A percentile compares a stretch with the other conserved stretches of the same genome.
Conservation (phyloP, 352 stramenopile species). For the Phytophthora megakarya region DNA sequence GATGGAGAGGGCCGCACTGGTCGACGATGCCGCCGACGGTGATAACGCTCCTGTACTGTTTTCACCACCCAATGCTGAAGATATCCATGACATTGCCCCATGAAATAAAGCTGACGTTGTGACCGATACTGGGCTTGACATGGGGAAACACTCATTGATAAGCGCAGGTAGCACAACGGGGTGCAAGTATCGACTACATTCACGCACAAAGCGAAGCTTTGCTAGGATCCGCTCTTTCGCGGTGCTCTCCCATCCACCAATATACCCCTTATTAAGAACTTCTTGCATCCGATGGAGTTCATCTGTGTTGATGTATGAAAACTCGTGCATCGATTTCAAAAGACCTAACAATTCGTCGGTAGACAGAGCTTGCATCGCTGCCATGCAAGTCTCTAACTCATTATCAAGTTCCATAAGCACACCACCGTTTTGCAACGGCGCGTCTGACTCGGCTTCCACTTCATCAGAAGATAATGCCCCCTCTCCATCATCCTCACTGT, state of each 20-base stretch:
- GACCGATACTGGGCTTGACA: slow-evolving; percentile 48
- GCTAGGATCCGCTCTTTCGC: slow-evolving; percentile 68
- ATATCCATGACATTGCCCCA: slow-evolving; percentile 66
- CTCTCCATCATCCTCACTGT: slow-evolving; percentile 14
- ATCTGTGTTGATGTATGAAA: slow-evolving; percentile 81
- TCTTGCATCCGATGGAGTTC: slow-evolving; percentile 74
- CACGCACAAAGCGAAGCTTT: slow-evolving; percentile 76
- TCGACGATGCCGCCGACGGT: slow-evolving; percentile 42
- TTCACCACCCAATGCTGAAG: slow-evolving; percentile 51
- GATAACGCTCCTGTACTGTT: slow-evolving; percentile 34
- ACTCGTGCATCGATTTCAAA: slow-evolving; percentile 57
- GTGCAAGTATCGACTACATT: slow-evolving; percentile 74
- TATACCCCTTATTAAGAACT: slow-evolving; percentile 81
- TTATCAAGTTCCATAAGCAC: slow-evolving; percentile 44
- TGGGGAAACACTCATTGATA: slow-evolving; percentile 63
- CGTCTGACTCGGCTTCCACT: slow-evolving; percentile 7
- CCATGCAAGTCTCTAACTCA: slow-evolving; percentile 73
- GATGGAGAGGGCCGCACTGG: slow-evolving; percentile 50
- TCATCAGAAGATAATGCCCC: slow-evolving; percentile 13
- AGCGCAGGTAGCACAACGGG: slow-evolving; percentile 65
- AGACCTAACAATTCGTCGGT: slow-evolving; percentile 70
- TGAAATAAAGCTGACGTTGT: slow-evolving; percentile 63
- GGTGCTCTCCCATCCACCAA: slow-evolving; percentile 74
- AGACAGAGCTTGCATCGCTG: slow-evolving; percentile 66
- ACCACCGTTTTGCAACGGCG: slow-evolving; percentile 8